Percentiles rank a stretch among this genome's conserved stretches.
These are phyloP conservation scores for Microbotryum scabiosae DNA, from an alignment of 1,284 basidiomycete species.

Conservation along the genomic window DNA sequence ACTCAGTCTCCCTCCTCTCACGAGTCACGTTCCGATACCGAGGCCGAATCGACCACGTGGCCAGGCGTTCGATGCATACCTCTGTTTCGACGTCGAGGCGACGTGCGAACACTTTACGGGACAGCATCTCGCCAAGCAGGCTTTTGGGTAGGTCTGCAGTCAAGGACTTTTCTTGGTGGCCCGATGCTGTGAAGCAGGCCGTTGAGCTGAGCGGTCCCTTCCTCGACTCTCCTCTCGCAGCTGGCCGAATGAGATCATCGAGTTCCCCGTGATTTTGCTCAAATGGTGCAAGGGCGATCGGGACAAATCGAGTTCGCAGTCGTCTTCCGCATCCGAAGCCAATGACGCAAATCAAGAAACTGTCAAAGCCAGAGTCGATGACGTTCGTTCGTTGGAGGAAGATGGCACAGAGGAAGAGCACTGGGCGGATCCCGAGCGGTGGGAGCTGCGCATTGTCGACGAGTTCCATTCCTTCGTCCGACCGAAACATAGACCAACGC, in stretches of 20 bases:
- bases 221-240: constrained; percentile 29
- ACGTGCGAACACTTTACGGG: constrained; percentile 55
- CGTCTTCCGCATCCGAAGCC: neutral
- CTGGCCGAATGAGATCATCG: constrained; percentile 89
- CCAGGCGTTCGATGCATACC: constrained; percentile 40
- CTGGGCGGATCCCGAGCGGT: constrained; percentile 31
- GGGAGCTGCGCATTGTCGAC: constrained; percentile 54
- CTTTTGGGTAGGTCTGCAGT: constrained; percentile 13
- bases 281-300: constrained; percentile 50
- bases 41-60: constrained; percentile 5
- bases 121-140: constrained; percentile 5
- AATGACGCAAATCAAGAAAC: neutral
- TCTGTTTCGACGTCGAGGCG: constrained; percentile 73
- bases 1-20: neutral
- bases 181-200: too few relatives aligned
- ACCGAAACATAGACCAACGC: constrained; percentile 72
- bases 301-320: neutral
- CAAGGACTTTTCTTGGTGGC: too few relatives aligned
- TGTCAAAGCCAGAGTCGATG: too few relatives aligned
- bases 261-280: constrained; percentile 79
- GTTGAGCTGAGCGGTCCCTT: neutral
- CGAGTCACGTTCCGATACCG: neutral
- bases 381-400: neutral
- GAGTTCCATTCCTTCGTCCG: constrained; percentile 82
- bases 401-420: constrained; percentile 49